phyloP scores from a whole-genome alignment of 2,329 filamentous ascomycete species.

The Pyricularia sp. region DNA sequence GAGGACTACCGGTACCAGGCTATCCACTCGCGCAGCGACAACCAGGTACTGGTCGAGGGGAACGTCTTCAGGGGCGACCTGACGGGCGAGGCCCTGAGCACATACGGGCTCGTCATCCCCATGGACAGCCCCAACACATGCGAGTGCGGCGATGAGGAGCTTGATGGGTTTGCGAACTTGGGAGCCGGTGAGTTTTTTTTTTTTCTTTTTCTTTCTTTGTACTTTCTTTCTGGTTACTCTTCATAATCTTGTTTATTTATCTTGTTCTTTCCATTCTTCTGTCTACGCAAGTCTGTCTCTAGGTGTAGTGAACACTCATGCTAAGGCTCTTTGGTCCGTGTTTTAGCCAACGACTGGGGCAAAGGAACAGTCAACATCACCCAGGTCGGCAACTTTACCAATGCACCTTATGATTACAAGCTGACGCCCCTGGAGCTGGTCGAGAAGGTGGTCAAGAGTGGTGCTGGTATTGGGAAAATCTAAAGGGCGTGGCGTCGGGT shows the following conservation, averaged over 20 bases:
- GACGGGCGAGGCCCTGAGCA: constrained; percentile 35
- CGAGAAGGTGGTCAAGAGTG: constrained; percentile 24
- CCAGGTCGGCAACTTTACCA: constrained; percentile 32
- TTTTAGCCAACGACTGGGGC: constrained; percentile 32
- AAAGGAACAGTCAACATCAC: constrained; percentile 36
- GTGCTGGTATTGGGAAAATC: constrained; percentile 32
- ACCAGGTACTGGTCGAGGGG: constrained; percentile 34
- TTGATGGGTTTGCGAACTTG: constrained; percentile 40
- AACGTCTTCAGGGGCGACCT: constrained; percentile 32
- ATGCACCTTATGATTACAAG: constrained; percentile 33
- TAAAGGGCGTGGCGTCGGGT: constrained; percentile 1
- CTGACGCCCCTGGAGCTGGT: constrained; percentile 32
- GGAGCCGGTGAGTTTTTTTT: constrained; percentile 29
- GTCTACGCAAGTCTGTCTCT: too few relatives aligned
- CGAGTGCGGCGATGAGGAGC: constrained; percentile 37
- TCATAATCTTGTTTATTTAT: too few relatives aligned
- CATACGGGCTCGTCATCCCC: constrained; percentile 42
- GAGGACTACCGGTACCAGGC: constrained; percentile 33
- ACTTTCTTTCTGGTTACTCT: not conserved
- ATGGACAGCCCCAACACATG: constrained; percentile 40
- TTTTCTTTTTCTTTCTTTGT: not conserved
- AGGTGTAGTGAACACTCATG: too few relatives aligned
- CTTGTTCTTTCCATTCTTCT: not conserved
- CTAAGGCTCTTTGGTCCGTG: not conserved
- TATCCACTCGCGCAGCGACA: constrained; percentile 33